Base-by-base conservation (phyloP, 1,139 yeast species). In the Suhomyces coccinellae region DNA sequence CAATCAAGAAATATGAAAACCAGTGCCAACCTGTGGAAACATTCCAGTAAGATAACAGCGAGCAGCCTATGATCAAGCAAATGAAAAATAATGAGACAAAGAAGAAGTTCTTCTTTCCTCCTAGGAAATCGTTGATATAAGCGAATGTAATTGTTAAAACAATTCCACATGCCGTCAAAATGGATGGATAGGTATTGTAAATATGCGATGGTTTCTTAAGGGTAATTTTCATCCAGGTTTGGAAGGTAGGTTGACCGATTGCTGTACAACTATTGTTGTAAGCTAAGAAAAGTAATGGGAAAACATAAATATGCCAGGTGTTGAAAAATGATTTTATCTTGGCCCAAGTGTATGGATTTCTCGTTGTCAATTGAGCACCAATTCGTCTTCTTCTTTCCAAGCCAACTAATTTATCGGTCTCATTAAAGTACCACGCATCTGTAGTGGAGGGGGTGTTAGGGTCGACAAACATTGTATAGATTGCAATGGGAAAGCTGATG, bases 181-280 rank as follows among this genome's bases (percentile, higher is more conserved):
- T 66, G 0, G 83, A 69, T 5, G 83, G 83, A 46, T 69, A 77
- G 6, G 70, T 69, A 53, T 79, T 79, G 56, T 78, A 79, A 26
- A 63, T 55, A 10, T 59, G 58, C 0, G 79, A 64, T 0, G 75
- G 61, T 41, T 74, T 61, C 17, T 67, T 59, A 42, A 77, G 58
- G n/a, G 61, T 63, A 11, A 54, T 44, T 55, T 78, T 79, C 71
- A 80, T 75, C 82, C 82, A 80, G 8, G 74, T 63, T 44, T 77
- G 75, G 55, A 79, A 77, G 0, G 82, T 69, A 1, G 82, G 82
- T 52, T 77, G 80, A 10, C 59, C 28, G 15, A 38, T 57, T 9
- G 80, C 78, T 22, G 70, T 52, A 59, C 79, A 64, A 3, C 75
- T 40, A 52, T 77, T 77, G 57, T 80, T 79, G 60, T 75, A 79